Conservation (phyloP, 805 yeast species). For the Saccharomycopsis olivae region DNA sequence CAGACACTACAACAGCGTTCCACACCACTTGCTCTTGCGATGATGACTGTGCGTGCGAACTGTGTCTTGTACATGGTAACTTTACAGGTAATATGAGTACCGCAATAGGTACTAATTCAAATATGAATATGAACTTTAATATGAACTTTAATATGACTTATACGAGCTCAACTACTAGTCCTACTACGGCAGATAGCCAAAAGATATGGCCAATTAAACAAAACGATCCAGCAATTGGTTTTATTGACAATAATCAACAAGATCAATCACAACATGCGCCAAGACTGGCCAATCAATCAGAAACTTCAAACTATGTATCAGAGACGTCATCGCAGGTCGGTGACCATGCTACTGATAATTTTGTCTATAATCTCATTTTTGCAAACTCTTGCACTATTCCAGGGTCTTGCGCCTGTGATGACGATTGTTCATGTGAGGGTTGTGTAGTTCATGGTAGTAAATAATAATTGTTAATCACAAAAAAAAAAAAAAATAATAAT, state of each 20-base stretch:
- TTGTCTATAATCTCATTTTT: constrained; percentile 13
- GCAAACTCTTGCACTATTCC: constrained; percentile 19
- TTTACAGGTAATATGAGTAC: too few relatives aligned
- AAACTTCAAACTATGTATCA: too few relatives aligned
- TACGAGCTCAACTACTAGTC: background rate
- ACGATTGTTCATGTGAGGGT: constrained; percentile 17
- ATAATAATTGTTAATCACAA: background rate
- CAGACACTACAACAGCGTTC: too few relatives aligned
- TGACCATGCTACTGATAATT: background rate
- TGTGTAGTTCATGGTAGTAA: constrained; percentile 16
- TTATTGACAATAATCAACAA: too few relatives aligned
- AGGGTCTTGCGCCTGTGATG: constrained; percentile 18
- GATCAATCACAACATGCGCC: background rate
- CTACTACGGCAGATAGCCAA: too few relatives aligned
- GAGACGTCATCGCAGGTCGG: too few relatives aligned
- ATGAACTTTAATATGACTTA: background rate
- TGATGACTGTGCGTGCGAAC: constrained; percentile 15
- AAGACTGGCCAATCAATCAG: background rate
- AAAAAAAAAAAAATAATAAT: too few relatives aligned
- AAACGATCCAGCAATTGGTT: background rate
- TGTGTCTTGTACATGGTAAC: constrained; percentile 13
- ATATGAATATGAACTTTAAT: background rate
- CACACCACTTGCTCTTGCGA: constrained; percentile 13
- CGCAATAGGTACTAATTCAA: too few relatives aligned
- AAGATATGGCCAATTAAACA: background rate